Base-by-base conservation (phyloP, 768 basidiomycete species). In the Tricholomella constricta region DNA sequence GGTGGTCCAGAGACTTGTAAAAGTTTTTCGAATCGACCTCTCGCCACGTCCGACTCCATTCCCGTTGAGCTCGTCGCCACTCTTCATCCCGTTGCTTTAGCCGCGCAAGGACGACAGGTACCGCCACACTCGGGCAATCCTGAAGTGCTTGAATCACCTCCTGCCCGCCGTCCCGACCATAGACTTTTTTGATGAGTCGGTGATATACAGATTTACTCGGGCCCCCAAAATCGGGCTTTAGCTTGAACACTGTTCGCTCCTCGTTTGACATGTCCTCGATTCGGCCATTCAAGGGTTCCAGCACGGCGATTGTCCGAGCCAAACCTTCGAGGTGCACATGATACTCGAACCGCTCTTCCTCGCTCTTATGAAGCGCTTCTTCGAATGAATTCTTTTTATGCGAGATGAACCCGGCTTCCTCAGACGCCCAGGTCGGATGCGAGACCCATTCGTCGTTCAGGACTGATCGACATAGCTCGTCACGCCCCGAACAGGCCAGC, bases 371-470 rank as follows among this genome's bases (percentile, higher is more conserved):
- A 51, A 98, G 77, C 0, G 91, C 90, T 64, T 98, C 96, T 69
- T 99, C 97, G 68, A 89, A 98, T 5, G 84, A 80, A 66, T 98
- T 99, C 77, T 98, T 98, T 78, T 97, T 96, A 70, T 98, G 92
- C 6, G 95, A 80, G 57, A 93, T 83, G 62, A 97, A 97, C 9
- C 92, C 94, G 1, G 94, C 84, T 65, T 96, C 94, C 67, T 98
- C 96, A 19, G 94, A 95, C 8, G 94, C 94, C 92, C 94, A 97
- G 1, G 94, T 96, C 3, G 97, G 96, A 69, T 98, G 96, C 12
- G 96, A 97, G 10, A 98, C 94, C 96, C 97, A 98, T 59, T 88
- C 84, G 65, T 98, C 95, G 66, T 99, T 99, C 41, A 99, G 81
- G 25, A 99, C 94, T 25, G 93, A 94, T 67, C 94, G 91, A 66